Percentiles rank a stretch among this genome's conserved stretches.
phyloP scores from a whole-genome alignment of 148 eudicot genomes.

The Camellia japonica region DNA sequence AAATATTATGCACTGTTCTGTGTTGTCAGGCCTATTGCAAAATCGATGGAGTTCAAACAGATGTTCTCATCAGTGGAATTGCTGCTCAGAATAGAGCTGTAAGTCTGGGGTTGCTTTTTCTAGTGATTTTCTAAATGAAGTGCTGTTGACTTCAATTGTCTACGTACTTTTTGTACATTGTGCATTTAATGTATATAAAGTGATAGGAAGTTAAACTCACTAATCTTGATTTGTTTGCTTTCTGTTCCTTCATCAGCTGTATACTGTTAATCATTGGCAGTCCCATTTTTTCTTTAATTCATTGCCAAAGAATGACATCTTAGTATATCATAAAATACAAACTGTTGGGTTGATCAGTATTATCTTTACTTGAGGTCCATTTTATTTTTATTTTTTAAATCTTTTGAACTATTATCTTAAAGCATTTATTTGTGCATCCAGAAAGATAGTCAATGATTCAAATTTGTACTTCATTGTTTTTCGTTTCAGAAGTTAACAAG shows the following conservation, averaged over 20 bases:
- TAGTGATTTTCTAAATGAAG: slow-evolving; percentile 10
- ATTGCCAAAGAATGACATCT: not conserved
- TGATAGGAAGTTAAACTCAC: not conserved
- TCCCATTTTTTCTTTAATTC: not conserved
- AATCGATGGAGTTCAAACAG: slow-evolving; percentile 77
- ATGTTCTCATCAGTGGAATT: slow-evolving; percentile 63
- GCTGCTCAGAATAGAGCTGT: slow-evolving; percentile 92
- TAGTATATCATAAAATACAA: not conserved
- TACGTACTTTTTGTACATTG: not conserved
- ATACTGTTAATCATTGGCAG: not conserved
- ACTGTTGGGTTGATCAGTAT: not conserved
- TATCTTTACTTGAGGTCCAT: not conserved
- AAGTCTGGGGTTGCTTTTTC: slow-evolving; percentile 31
- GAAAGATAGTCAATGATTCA: no score
- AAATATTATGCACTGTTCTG: slow-evolving; percentile 4
- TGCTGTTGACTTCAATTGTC: slow-evolving; percentile 12
- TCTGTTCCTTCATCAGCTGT: not conserved
- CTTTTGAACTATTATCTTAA: no score
- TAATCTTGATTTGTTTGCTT: not conserved
- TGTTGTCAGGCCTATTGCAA: slow-evolving; percentile 76
- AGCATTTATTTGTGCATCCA: no score
- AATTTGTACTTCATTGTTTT: no score
- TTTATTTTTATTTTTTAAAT: no score
- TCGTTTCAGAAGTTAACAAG: no score
- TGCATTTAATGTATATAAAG: not conserved